Evolutionary conservation across 495 filamentous ascomycete genomes (phyloP).

Genomic region (Penicillium crystallinum): DNA sequence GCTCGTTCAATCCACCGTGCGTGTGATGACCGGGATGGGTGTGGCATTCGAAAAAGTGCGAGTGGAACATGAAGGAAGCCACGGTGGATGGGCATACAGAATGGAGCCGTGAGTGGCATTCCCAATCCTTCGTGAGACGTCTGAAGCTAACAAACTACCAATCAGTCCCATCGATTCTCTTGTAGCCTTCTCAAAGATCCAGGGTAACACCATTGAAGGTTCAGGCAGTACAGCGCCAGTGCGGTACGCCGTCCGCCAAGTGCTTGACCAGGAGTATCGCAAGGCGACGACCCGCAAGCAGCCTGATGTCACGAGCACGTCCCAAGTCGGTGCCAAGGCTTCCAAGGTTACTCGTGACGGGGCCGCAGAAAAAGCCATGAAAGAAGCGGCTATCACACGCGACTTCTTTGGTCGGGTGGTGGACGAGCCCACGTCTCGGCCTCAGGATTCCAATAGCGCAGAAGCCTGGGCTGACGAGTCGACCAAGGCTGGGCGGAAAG

Average conservation of each 20-base stretch:
- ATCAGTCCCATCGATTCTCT: conserved; percentile 66
- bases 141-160: conserved; percentile 18
- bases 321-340: conserved; percentile 30
- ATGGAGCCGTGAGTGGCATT: conserved; percentile 79
- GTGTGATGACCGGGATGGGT: conserved; percentile 70
- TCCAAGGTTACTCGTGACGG: conserved; percentile 17
- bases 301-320: conserved; percentile 50
- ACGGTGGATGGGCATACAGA: conserved; percentile 73
- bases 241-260: conserved; percentile 84
- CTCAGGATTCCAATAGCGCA: conserved; percentile 6
- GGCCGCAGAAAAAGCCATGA: conserved; percentile 18
- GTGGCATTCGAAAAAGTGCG: conserved; percentile 77
- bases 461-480: conserved; percentile 27
- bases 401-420: conserved; percentile 88
- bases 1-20: conserved; percentile 72
- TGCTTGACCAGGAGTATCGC: conserved; percentile 81
- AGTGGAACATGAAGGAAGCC: conserved; percentile 60
- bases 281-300: conserved; percentile 60
- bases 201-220: conserved; percentile 18
- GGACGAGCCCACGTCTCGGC: conserved; percentile 36
- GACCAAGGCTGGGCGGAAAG: conserved; percentile 49
- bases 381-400: conserved; percentile 53
- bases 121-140: conserved; percentile 3
- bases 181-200: conserved; percentile 36
- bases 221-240: conserved; percentile 55